Evolutionary conservation across 768 basidiomycete species (phyloP).

Genomic region (Rhizopogon rudus): DNA sequence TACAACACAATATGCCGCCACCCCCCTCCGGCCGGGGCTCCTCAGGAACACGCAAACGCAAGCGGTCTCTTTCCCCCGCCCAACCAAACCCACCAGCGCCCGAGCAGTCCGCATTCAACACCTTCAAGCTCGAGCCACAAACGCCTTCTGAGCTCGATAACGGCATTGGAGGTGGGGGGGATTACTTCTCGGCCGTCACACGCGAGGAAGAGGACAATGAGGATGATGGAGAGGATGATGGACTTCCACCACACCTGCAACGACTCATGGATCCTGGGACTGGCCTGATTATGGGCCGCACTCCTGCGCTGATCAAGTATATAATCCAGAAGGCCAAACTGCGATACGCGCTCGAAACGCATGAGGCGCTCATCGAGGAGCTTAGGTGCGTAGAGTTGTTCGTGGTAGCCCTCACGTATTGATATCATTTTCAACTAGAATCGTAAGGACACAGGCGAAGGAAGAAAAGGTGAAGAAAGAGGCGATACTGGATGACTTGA

Average conservation of each 20-base stretch:
- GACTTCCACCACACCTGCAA: slow-evolving; percentile 50
- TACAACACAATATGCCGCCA: slow-evolving; percentile 76
- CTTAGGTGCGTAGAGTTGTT: slow-evolving; percentile 29
- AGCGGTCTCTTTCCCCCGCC: slow-evolving; percentile 25
- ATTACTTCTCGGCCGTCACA: slow-evolving; percentile 26
- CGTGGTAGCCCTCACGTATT: neutral
- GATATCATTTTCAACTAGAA: slow-evolving; percentile 17
- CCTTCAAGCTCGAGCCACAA: slow-evolving; percentile 60
- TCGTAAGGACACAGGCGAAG: slow-evolving; percentile 45
- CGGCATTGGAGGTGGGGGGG: slow-evolving; percentile 23
- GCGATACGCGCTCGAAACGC: slow-evolving; percentile 61
- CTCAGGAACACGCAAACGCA: slow-evolving; percentile 63
- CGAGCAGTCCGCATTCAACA: slow-evolving; percentile 38
- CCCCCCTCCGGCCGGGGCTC: slow-evolving; percentile 72
- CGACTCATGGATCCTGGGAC: slow-evolving; percentile 50
- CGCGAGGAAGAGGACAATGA: slow-evolving; percentile 12
- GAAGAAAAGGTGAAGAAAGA: slow-evolving; percentile 59
- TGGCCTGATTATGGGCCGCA: slow-evolving; percentile 62
- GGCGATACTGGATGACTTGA: slow-evolving; percentile 47
- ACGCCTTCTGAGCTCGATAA: slow-evolving; percentile 30
- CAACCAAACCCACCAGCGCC: slow-evolving; percentile 12
- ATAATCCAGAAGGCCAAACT: slow-evolving; percentile 67
- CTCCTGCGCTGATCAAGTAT: slow-evolving; percentile 71
- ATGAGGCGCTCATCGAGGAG: slow-evolving; percentile 62
- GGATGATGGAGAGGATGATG: slow-evolving; percentile 36